Evolutionary conservation across 345 rosid species (phyloP), one percentile per base, ranked within the genome.

Genomic region (Brassica nigra): DNA sequence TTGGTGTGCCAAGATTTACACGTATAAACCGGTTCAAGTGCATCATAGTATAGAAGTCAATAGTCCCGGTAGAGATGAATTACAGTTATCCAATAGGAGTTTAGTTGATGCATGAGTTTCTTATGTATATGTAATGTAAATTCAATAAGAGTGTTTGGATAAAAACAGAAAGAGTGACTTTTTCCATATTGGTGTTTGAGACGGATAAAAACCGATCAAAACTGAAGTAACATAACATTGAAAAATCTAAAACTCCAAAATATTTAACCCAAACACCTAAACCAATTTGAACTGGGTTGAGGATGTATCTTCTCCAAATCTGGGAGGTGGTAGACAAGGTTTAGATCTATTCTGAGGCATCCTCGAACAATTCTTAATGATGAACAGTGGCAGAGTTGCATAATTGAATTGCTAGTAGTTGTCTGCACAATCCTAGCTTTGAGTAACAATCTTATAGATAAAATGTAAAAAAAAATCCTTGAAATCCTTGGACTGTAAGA

Each of bases 291-390:
- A 47, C 18, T 4, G 16, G 55, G 55, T 47, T 47, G 55, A 47
- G 14, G 55, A 47, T 47, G 55, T 10, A 47, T 47, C n/a, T 83
- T 81, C 92, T 0, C 83, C 92, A 5, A 89, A 92, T 73, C 79
- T 92, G 3, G 86, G 96, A 10, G 84, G 96, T 28, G 94, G 89
- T 39, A 87, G 97, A 75, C 91, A 84, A 86, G 94, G 97, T 68
- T 90, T 90, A 64, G 97, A 90, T 68, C 92, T 90, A 76, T 84
- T 90, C 82, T 85, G 96, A 62, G 94, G 89, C 75, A 76, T 92
- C 30, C 89, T 92, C 37, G 87, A 88, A 71, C 86, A 89, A 62
- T 90, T 89, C 39, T 33, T 92, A 67, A 62, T 91, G 34, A 42
- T 42, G 49, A 42, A 42, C 49, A 10, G 49, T 42, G 4, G 14